phyloP scores from a whole-genome alignment of 1,284 basidiomycete genomes.

The Porogramme epimiltina region DNA sequence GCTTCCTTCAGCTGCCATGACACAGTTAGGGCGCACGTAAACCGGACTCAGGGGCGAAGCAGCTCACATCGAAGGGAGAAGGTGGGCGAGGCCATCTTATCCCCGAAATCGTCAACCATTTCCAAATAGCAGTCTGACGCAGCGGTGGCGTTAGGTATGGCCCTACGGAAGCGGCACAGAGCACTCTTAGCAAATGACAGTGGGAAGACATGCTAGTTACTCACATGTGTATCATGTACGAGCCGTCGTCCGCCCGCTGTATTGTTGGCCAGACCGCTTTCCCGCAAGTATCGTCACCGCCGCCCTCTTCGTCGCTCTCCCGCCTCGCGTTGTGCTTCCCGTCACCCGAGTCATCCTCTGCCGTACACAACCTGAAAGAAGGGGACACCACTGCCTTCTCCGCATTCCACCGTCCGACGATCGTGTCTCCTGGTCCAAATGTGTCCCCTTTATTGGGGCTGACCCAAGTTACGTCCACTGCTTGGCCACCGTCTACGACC shows the following conservation, averaged over 20 bases:
- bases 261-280: constrained; percentile 40
- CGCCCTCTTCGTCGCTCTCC: constrained; percentile 2
- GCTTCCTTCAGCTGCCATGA: too few species aligned
- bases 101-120: constrained; percentile 44
- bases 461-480: constrained; percentile 28
- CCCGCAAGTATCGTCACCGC: constrained; percentile 34
- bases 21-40: too few species aligned
- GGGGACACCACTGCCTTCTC: constrained; percentile 26
- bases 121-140: constrained; percentile 35
- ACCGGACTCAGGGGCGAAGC: too few species aligned
- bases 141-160: constrained; percentile 35
- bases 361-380: constrained; percentile 30
- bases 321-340: not conserved
- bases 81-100: constrained; percentile 37
- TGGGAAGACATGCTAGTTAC: constrained; percentile 1
- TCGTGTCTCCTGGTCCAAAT: constrained; percentile 32
- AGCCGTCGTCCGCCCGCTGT: constrained; percentile 33
- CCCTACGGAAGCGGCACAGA: constrained; percentile 22
- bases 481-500: constrained; percentile 3
- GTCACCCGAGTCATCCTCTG: not conserved
- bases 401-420: constrained; percentile 33
- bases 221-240: constrained; percentile 32
- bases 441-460: constrained; percentile 30
- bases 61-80: constrained; percentile 45
- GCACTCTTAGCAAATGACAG: not conserved